Evolutionary conservation across 73 alveolate species (phyloP).

Genomic region (Blepharisma stoltei): DNA sequence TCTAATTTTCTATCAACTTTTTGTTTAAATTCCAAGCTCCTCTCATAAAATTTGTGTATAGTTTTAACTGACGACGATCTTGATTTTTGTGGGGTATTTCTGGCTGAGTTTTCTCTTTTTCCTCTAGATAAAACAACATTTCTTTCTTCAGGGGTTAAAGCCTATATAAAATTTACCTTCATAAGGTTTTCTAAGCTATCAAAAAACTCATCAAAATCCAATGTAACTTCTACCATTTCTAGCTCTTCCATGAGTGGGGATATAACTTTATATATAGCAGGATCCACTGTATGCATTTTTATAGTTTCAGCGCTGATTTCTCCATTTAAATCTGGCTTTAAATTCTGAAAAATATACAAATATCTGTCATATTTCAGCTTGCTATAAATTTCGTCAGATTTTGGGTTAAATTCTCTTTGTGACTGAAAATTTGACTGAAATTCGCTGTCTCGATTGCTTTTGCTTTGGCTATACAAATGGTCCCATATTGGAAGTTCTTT

Average conservation of each 20-base stretch:
- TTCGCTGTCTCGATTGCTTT: neutral
- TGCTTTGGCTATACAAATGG: constrained; percentile 16
- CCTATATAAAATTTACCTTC: neutral
- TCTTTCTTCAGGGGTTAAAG: constrained; percentile 19
- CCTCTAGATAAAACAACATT: neutral
- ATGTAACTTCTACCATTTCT: neutral
- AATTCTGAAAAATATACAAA: neutral
- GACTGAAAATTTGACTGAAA: neutral
- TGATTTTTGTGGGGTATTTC: no score
- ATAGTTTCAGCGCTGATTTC: neutral
- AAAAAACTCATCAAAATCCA: constrained; percentile 14
- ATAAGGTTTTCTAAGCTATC: constrained; percentile 4
- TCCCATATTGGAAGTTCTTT: constrained; percentile 19
- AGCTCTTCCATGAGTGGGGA: neutral
- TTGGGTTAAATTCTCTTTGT: neutral
- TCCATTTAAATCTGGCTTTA: constrained; percentile 9
- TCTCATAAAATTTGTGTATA: no score
- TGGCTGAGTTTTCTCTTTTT: neutral
- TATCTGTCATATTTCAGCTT: neutral
- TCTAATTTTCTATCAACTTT: constrained; percentile 4
- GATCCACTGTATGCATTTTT: neutral
- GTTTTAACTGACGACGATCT: no score
- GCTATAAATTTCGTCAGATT: neutral
- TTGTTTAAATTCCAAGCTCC: neutral
- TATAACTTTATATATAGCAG: neutral